These are phyloP conservation scores for Clitoria ternatea DNA, from an alignment of 306 rosid genomes.

Conservation along the genomic window DNA sequence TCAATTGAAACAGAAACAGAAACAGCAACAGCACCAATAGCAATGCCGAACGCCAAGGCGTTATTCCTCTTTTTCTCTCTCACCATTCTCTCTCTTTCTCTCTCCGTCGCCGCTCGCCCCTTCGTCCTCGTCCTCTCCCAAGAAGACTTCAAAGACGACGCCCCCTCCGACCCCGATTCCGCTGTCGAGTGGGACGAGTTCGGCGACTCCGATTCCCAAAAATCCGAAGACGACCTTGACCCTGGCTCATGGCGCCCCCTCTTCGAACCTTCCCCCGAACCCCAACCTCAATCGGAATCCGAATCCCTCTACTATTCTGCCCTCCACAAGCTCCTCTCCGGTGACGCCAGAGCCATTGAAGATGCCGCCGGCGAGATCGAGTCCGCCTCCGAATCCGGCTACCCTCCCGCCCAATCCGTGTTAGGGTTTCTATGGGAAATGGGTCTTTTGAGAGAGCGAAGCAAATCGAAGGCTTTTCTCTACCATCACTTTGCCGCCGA, in stretches of 20 bases:
- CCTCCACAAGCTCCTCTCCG: slow-evolving; percentile 46
- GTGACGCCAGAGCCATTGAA: slow-evolving; percentile 44
- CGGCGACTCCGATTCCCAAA: slow-evolving; percentile 58
- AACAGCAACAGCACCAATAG: no score
- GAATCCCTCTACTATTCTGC: slow-evolving; percentile 53
- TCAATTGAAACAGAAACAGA: no score
- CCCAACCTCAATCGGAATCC: slow-evolving; percentile 18
- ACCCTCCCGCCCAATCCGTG: slow-evolving; percentile 67
- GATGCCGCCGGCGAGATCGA: slow-evolving; percentile 67
- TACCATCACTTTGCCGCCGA: slow-evolving; percentile 77
- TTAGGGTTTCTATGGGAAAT: slow-evolving; percentile 70
- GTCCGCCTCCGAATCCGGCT: slow-evolving; percentile 40
- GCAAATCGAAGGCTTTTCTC: slow-evolving; percentile 61
- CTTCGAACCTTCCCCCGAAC: slow-evolving; percentile 53
- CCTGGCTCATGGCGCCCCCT: slow-evolving; percentile 94
- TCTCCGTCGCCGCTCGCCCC: slow-evolving; percentile 55
- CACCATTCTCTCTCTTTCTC: slow-evolving; percentile 41
- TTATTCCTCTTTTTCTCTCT: slow-evolving; percentile 9
- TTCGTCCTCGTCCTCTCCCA: slow-evolving; percentile 69
- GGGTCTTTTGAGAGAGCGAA: slow-evolving; percentile 70
- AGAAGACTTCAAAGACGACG: slow-evolving; percentile 72
- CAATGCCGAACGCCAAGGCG: neutral
- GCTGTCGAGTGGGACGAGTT: slow-evolving; percentile 89
- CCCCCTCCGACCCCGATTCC: slow-evolving; percentile 55
- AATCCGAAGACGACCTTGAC: slow-evolving; percentile 78